A percentile compares a stretch with the other conserved stretches of the same genome.
These are phyloP conservation scores for Euphorbia schlechtendalii DNA, from an alignment of 441 rosid species.

Conservation along the genomic window DNA sequence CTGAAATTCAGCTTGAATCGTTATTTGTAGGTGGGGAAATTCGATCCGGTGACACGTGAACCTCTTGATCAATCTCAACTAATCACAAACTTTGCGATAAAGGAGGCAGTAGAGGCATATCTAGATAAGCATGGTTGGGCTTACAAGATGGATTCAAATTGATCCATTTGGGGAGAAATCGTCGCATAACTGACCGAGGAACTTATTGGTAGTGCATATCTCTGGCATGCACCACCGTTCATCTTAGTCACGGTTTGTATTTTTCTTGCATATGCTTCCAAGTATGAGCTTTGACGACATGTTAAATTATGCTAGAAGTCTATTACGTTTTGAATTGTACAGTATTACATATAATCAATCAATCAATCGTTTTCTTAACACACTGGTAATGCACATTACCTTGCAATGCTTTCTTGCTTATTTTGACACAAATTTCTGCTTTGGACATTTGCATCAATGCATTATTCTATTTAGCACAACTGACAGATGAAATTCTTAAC, in stretches of 20 bases:
- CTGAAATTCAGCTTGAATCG: not conserved
- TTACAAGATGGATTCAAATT: constrained; percentile 33
- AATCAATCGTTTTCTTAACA: not conserved
- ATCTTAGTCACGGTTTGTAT: not conserved
- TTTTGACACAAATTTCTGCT: not conserved
- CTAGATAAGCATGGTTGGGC: constrained; percentile 79
- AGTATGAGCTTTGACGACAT: constrained; percentile 13
- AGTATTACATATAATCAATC: not conserved
- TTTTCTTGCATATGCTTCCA: constrained; percentile 5
- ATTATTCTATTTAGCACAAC: too few relatives aligned
- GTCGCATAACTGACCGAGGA: not conserved
- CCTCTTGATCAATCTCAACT: constrained; percentile 47
- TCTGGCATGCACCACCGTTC: constrained; percentile 10
- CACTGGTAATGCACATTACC: constrained; percentile 12
- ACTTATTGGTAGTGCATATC: not conserved
- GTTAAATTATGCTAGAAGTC: not conserved
- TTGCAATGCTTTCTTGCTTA: not conserved
- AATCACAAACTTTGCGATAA: constrained; percentile 65
- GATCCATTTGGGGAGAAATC: too few relatives aligned
- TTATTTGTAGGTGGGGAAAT: constrained; percentile 55
- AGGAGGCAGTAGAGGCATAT: constrained; percentile 82
- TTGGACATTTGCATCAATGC: not conserved
- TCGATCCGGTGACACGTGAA: constrained; percentile 81
- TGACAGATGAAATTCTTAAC: too few relatives aligned
- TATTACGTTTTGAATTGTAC: constrained; percentile 20